Evolutionary conservation across 768 basidiomycete genomes (phyloP).

Genomic region (Pleurotus tuber-regium): DNA sequence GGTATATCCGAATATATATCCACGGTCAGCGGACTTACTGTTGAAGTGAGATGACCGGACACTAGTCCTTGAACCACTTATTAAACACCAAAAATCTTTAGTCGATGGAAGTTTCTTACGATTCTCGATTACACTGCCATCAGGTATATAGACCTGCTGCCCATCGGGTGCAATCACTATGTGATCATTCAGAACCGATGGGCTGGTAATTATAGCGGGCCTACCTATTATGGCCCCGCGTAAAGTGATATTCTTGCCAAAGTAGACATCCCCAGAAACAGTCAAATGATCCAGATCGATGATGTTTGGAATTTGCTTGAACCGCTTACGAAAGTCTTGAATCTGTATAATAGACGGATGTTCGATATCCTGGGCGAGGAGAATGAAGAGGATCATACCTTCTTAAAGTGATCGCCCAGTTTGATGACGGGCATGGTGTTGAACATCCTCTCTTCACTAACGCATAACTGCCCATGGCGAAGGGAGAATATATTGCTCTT

Average conservation of each 20-base stretch:
- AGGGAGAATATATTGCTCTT: slow-evolving; percentile 92
- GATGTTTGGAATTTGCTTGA: slow-evolving; percentile 91
- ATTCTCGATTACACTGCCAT: slow-evolving; percentile 77
- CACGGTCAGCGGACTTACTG: too few relatives aligned
- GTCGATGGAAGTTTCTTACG: slow-evolving; percentile 29
- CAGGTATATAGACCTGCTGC: slow-evolving; percentile 77
- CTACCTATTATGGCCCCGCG: slow-evolving; percentile 79
- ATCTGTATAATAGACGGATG: slow-evolving; percentile 38
- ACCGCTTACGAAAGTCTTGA: slow-evolving; percentile 87
- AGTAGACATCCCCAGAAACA: slow-evolving; percentile 87
- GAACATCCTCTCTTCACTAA: slow-evolving; percentile 82
- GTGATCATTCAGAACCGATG: too few relatives aligned
- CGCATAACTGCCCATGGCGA: slow-evolving; percentile 81
- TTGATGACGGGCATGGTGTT: slow-evolving; percentile 90
- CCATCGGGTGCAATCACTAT: slow-evolving; percentile 74
- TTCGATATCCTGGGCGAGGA: neutral
- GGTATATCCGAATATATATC: too few relatives aligned
- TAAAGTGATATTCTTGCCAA: slow-evolving; percentile 82
- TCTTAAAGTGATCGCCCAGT: slow-evolving; percentile 96
- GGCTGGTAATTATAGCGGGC: too few relatives aligned
- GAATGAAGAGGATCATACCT: slow-evolving; percentile 42
- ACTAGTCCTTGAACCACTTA: slow-evolving; percentile 46
- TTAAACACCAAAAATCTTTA: neutral
- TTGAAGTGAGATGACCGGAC: slow-evolving; percentile 76
- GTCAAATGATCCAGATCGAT: slow-evolving; percentile 93